phyloP scores from a whole-genome alignment of 2,329 filamentous ascomycete genomes.

The Fusarium sp. region DNA sequence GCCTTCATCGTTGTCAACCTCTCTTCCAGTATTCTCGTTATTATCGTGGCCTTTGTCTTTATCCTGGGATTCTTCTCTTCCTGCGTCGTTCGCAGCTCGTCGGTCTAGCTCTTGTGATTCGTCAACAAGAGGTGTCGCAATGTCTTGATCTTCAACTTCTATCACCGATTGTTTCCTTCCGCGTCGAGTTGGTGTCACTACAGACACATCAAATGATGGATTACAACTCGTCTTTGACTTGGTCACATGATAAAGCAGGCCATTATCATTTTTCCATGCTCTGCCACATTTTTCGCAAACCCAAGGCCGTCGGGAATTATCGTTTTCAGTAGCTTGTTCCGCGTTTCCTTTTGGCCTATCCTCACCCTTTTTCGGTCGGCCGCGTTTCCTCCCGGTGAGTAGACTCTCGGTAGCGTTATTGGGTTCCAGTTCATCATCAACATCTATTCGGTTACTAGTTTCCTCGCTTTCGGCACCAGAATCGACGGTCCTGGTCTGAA shows the following conservation, averaged over 20 bases:
- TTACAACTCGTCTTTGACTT: conserved; percentile 66
- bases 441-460: neutral
- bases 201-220: conserved; percentile 47
- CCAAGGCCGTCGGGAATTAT: conserved; percentile 46
- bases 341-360: conserved; percentile 13
- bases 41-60: neutral
- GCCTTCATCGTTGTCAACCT: neutral
- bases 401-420: neutral
- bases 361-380: conserved; percentile 32
- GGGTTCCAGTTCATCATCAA: neutral
- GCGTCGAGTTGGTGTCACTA: conserved; percentile 22
- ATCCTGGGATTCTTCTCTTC: neutral
- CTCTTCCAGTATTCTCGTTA: neutral
- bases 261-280: conserved; percentile 66
- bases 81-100: neutral
- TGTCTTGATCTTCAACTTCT: conserved; percentile 11
- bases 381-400: conserved; percentile 42
- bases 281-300: conserved; percentile 63
- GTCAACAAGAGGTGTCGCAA: neutral
- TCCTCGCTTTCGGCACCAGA: neutral
- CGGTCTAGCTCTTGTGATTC: neutral
- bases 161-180: conserved; percentile 17
- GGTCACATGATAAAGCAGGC: conserved; percentile 66
- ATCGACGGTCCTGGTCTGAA: neutral
- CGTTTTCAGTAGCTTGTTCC: conserved; percentile 15